Percentiles rank a stretch among this genome's conserved stretches.
These are phyloP conservation scores for Sclerotiophoma versabilis DNA, from an alignment of 2,329 filamentous ascomycete genomes.

Conservation along the genomic window DNA sequence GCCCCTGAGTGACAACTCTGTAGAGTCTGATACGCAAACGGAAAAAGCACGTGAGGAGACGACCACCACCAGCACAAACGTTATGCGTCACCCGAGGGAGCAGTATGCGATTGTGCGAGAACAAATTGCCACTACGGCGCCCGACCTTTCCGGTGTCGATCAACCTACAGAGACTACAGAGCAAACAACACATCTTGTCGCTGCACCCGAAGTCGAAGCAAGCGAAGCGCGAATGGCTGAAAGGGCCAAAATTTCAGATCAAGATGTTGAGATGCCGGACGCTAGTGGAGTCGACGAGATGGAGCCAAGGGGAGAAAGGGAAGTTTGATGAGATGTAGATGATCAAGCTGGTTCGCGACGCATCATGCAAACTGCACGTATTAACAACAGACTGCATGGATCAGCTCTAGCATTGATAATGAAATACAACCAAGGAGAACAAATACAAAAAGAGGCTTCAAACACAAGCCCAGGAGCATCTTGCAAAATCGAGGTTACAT, in stretches of 20 bases:
- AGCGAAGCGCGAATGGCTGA: constrained; percentile 1
- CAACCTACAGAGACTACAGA: background rate
- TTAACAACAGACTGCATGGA: too few species aligned
- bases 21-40: background rate
- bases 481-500: too few species aligned
- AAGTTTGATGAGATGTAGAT: constrained; percentile 6
- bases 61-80: constrained; percentile 13
- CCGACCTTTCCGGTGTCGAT: constrained; percentile 3
- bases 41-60: background rate
- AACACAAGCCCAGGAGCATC: too few species aligned
- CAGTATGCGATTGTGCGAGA: constrained; percentile 29
- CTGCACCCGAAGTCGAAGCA: background rate
- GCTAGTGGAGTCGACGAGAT: constrained; percentile 16
- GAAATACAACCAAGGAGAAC: too few species aligned
- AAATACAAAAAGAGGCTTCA: too few species aligned
- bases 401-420: too few species aligned
- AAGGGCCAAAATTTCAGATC: background rate
- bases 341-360: too few species aligned
- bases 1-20: background rate
- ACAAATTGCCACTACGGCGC: background rate
- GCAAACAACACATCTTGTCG: background rate
- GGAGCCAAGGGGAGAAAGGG: constrained; percentile 36
- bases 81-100: constrained; percentile 26
- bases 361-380: too few species aligned
- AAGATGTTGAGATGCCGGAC: constrained; percentile 24